Conservation (phyloP, 1,284 basidiomycete species). For the Ceratobasidium sp. region DNA sequence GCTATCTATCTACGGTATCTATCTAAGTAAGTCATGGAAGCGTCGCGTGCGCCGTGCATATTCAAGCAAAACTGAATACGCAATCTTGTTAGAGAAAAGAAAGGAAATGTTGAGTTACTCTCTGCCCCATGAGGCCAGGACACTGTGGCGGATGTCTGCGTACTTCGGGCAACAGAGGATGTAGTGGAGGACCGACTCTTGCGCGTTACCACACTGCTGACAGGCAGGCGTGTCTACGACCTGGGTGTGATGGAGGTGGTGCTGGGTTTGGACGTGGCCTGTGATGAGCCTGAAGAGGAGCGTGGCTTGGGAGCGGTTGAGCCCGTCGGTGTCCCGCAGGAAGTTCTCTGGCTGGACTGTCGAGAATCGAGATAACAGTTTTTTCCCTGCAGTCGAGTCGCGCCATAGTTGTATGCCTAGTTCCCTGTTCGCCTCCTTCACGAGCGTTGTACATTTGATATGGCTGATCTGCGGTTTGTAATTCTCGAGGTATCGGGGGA, state of each 20-base stretch:
- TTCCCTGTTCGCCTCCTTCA: neutral
- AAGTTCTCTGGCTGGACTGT: neutral
- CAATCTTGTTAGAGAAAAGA: neutral
- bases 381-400: neutral
- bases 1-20: neutral
- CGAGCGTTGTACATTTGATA: neutral
- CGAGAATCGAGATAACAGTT: neutral
- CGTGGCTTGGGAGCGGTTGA: neutral
- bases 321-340: neutral
- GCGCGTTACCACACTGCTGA: neutral
- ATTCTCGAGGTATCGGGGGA: neutral
- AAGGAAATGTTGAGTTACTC: neutral
- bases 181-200: neutral
- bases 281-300: conserved; percentile 14
- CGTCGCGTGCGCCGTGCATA: neutral
- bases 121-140: neutral
- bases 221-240: neutral
- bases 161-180: neutral
- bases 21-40: neutral
- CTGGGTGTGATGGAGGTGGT: conserved; percentile 9
- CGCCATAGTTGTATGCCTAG: neutral
- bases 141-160: neutral
- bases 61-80: neutral
- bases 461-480: neutral
- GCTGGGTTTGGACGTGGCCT: conserved; percentile 1